Base-by-base conservation (phyloP, 2,329 filamentous ascomycete species). In the Calonectria leucothoes region DNA sequence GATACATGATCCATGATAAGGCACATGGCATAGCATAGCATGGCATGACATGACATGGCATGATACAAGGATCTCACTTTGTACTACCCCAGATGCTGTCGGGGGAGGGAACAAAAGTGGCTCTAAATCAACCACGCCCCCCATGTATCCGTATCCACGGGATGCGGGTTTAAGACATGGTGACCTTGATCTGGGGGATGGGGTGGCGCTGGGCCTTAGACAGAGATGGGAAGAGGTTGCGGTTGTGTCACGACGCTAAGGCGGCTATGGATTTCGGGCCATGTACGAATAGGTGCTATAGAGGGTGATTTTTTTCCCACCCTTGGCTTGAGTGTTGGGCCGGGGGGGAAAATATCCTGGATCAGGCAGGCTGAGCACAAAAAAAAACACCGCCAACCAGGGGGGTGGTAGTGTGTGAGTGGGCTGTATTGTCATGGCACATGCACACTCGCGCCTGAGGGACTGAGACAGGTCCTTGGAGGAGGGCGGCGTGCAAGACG, bases 221-320 rank as follows among this genome's bases (percentile, higher is more conserved):
- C 55, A 66, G 68, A 75, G 75, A 71, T 68, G 67, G 70, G 49
- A 65, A 77, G 77, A 72, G 66, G 70, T 71, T 76, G 72, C 76
- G 66, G 76, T 73, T 77, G 78, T 80, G 78, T 66, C 45, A 80
- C 78, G 52, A 75, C 76, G 75, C 78, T 80, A 80, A 73, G 72
- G 71, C 70, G 63, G 71, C 59, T 73, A 71, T 61, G 70, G 66
- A 65, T 63, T 70, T 63, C 74, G 74, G 66, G 64, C 75, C 71
- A 63, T 71, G 72, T 70, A 70, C 67, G 67, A 70, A 70, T 70
- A 65, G 59, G 57, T 35, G 15, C 51, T 33, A 49, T 64, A 65
- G 39, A 55, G 51, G 51, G 45, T 55, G 20, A 27, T 39, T 52
- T 64, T 61, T 70, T 69, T 61, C n/a, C n/a, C 55, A 33, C 33